Percentiles rank a stretch among this genome's conserved stretches.
Conservation (phyloP, 768 basidiomycete genomes). For the Xanthoconium purpureum region DNA sequence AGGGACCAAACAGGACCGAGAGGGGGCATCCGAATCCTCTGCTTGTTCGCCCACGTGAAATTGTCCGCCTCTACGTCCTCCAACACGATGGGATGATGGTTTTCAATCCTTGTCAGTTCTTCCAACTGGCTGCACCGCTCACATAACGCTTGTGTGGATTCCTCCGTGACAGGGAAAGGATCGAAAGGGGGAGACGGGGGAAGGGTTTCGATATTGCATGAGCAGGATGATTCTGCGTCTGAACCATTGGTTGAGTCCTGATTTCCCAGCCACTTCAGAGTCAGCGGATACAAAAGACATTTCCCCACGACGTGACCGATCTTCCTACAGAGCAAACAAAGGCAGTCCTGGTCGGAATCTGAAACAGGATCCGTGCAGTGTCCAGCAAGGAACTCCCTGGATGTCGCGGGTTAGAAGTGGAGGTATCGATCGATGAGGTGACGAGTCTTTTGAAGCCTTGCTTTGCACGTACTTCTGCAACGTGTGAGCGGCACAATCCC, state of each 20-base stretch:
- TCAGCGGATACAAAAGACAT: not conserved
- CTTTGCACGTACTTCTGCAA: not conserved
- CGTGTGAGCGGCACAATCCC: not conserved
- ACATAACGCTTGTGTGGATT: not conserved
- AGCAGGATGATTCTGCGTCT: not conserved
- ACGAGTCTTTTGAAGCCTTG: not conserved
- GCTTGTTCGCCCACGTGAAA: not conserved
- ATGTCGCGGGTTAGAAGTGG: not conserved
- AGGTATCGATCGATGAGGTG: not conserved
- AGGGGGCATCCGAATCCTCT: not conserved
- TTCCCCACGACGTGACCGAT: constrained; percentile 5
- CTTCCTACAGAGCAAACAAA: constrained; percentile 12
- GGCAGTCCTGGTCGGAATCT: not conserved
- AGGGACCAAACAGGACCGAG: not conserved
- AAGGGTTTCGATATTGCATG: not conserved
- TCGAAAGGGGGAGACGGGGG: not conserved
- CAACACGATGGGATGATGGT: not conserved
- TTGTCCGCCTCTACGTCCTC: not conserved
- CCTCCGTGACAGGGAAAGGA: not conserved
- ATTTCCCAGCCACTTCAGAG: not conserved
- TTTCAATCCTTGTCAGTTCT: not conserved
- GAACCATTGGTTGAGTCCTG: not conserved
- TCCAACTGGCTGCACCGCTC: not conserved
- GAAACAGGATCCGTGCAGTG: not conserved
- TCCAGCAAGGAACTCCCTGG: not conserved